Conservation (phyloP, 2,329 filamentous ascomycete species). For the Sclerotinia sclerotiorum region DNA sequence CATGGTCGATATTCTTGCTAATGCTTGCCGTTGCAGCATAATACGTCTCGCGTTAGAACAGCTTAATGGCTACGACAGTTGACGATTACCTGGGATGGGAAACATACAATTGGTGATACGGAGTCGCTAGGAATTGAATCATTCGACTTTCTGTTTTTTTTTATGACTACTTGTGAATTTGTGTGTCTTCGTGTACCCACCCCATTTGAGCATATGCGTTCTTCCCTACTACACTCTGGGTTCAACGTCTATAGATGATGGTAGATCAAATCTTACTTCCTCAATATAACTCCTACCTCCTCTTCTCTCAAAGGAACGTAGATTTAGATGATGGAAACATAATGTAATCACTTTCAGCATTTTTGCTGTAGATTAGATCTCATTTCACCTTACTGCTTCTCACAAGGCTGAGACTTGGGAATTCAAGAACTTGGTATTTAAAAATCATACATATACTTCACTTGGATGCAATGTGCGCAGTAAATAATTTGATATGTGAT, state of each 20-base stretch:
- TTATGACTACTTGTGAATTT: conserved; percentile 3
- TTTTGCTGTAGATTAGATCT: neutral
- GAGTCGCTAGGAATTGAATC: conserved; percentile 20
- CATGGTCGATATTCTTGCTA: conserved; percentile 9
- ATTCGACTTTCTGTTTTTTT: conserved; percentile 18
- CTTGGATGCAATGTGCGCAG: neutral
- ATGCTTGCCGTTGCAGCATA: conserved; percentile 5
- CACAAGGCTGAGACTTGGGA: conserved; percentile 3
- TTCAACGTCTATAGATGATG: conserved; percentile 42
- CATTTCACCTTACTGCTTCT: neutral
- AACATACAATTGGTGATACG: conserved; percentile 2
- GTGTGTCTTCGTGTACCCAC: conserved; percentile 18
- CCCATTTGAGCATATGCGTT: conserved; percentile 44
- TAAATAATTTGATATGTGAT: neutral
- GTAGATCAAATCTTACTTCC: conserved; percentile 36
- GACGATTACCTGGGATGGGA: neutral
- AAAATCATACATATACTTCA: neutral
- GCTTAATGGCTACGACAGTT: neutral
- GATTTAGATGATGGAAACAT: conserved; percentile 32
- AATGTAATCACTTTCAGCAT: neutral
- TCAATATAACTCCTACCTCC: conserved; percentile 31
- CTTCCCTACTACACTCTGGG: conserved; percentile 37
- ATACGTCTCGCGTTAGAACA: neutral
- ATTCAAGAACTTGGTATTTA: neutral
- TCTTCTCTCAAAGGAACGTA: conserved; percentile 30